Percentiles rank a stretch among this genome's conserved stretches.
Evolutionary conservation across 768 basidiomycete species (phyloP).

Genomic region (Pleurotus cornucopiae): DNA sequence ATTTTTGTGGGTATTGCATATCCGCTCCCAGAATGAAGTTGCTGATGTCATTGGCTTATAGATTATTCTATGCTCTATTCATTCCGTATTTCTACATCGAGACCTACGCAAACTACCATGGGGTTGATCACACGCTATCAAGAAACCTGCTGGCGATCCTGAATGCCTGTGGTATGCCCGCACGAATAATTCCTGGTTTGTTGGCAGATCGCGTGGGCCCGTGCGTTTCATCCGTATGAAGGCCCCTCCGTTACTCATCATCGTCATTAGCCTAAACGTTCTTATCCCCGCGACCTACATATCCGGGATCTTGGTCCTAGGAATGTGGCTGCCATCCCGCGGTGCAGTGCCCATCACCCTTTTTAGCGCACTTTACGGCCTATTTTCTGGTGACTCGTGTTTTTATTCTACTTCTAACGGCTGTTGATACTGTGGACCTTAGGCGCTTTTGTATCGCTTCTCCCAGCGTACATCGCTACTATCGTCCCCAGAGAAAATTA

Average conservation of each 20-base stretch:
- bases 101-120: conserved; percentile 20
- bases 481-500: conserved; percentile 23
- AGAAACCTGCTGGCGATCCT: conserved; percentile 25
- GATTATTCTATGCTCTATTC: conserved; percentile 26
- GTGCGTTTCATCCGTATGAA: conserved; percentile 12
- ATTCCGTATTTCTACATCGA: conserved; percentile 31
- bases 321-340: conserved; percentile 23
- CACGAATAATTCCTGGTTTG: conserved; percentile 23
- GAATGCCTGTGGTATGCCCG: conserved; percentile 22
- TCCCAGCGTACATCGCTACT: conserved; percentile 25
- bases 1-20: conserved; percentile 16
- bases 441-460: conserved; percentile 25
- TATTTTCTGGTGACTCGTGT: conserved; percentile 21
- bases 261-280: conserved; percentile 20
- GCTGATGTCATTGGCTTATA: conserved; percentile 4
- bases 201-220: conserved; percentile 22
- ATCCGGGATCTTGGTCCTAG: conserved; percentile 19
- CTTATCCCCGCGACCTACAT: conserved; percentile 20
- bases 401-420: conserved; percentile 6
- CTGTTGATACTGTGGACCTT: not conserved
- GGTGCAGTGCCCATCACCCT: conserved; percentile 17
- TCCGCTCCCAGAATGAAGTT: not conserved
- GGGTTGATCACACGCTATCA: conserved; percentile 16
- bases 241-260: not conserved
- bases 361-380: conserved; percentile 24